Evolutionary conservation across 495 filamentous ascomycete species (phyloP), one percentile per base, ranked within the genome.

Genomic region (Hypoxylon crocopeplum): DNA sequence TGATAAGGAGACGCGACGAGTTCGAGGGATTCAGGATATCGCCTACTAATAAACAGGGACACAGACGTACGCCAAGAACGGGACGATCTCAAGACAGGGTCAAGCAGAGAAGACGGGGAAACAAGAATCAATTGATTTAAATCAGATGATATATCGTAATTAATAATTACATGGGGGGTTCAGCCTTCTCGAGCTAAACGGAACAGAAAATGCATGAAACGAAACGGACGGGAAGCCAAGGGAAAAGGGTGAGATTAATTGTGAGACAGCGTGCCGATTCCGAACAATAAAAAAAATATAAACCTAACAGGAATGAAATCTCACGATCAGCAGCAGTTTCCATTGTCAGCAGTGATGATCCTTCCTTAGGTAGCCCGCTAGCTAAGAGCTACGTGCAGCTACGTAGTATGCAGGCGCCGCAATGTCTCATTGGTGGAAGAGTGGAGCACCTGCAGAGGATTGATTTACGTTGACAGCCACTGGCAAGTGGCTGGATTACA

Each of bases 251-350:
- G 34, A 52, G 36, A 38, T 38, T 19, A n/a, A 56, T 52, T 56
- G 48, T 63, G 53, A 63, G 59, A 63, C 59, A 63, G 19, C 30
- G 61, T 64, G 61, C 61, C 61, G 60, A 63, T 63, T 63, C 60
- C 60, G 60, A 63, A 47, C 41, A 53, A 59, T 50, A 39, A 59
- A 53, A 63, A 47, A 32, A 53, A 51, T 40, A 47, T 53, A 58
- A 49, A 48, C 38, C 36, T 16, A 48, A 48, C 29, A 54, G 32
- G 20, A 45, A 58, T 12, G 16, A 27, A 49, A 64, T 59, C 55
- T 64, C 55, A 59, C 45, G 55, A 64, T 64, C 61, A 64, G 61
- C 61, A 64, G 61, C 61, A 48, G 61, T 48, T 59, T 64, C 49
- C 50, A 49, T 48, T 59, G 48, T 56, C 44, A 56, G 44, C 50